Conservation (phyloP, 1,284 basidiomycete genomes). For the Apiotrichum akiyoshidainum region DNA sequence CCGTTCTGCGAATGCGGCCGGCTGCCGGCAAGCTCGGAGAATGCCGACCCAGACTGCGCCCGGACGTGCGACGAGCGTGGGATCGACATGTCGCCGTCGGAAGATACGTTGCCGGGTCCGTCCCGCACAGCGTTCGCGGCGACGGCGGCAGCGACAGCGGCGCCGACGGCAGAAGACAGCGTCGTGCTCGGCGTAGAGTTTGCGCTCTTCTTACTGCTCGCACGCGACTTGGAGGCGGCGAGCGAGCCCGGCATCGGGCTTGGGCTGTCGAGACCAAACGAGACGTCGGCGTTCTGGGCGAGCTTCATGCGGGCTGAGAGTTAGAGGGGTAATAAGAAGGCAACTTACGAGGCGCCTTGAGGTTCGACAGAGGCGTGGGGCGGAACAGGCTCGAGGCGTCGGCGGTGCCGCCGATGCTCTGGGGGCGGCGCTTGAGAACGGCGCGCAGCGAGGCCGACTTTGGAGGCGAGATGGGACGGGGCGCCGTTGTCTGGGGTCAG, state of each 20-base stretch:
- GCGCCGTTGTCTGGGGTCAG: not conserved
- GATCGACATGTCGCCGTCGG: not conserved
- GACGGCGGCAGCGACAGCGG: not conserved
- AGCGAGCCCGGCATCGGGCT: not conserved
- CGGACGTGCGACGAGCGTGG: not conserved
- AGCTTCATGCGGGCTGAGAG: constrained; percentile 3
- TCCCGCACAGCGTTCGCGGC: not conserved
- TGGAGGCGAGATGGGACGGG: not conserved
- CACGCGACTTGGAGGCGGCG: not conserved
- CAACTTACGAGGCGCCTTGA: not conserved
- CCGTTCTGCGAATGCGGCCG: not conserved
- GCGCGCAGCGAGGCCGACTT: not conserved
- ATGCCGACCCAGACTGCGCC: not conserved
- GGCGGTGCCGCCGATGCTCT: constrained; percentile 2
- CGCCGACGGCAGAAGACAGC: not conserved
- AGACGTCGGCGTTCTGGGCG: not conserved
- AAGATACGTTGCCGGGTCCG: not conserved
- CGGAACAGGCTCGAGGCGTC: not conserved
- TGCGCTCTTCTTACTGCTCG: not conserved
- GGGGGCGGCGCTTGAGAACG: not conserved
- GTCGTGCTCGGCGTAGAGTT: not conserved
- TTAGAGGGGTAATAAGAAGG: not conserved
- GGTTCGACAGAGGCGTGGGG: not conserved
- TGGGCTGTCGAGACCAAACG: not conserved
- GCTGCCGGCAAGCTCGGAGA: not conserved